A percentile compares a stretch with the other conserved stretches of the same genome.
Evolutionary conservation across 768 basidiomycete species (phyloP).

Genomic region (Russula ochroleuca): DNA sequence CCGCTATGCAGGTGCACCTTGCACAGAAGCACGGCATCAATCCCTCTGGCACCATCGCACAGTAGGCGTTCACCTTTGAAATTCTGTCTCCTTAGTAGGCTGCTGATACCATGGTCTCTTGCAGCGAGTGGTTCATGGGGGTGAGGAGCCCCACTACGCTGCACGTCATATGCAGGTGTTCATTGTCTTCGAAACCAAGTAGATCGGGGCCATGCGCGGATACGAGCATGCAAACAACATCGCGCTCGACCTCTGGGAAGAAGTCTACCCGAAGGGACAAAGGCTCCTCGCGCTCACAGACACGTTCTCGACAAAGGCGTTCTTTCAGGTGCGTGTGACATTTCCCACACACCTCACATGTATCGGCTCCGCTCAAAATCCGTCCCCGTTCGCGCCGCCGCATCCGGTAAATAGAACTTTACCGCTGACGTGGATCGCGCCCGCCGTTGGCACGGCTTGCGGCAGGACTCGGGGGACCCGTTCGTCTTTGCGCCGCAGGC

Average conservation of each 20-base stretch:
- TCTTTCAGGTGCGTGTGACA: constrained; percentile 60
- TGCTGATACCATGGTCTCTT: constrained; percentile 13
- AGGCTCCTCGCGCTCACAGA: constrained; percentile 83
- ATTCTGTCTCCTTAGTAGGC: not conserved
- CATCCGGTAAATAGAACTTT: constrained; percentile 49
- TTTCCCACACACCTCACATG: not conserved
- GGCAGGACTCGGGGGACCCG: constrained; percentile 95
- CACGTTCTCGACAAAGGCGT: constrained; percentile 85
- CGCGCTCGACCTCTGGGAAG: constrained; percentile 85
- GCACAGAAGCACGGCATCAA: constrained; percentile 65
- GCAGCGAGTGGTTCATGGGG: constrained; percentile 89
- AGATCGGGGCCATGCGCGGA: constrained; percentile 81
- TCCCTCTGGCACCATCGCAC: constrained; percentile 80
- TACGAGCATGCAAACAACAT: constrained; percentile 70
- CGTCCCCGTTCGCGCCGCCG: not conserved
- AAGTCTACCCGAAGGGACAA: constrained; percentile 53
- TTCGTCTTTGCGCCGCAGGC: constrained; percentile 72
- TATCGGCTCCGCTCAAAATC: not conserved
- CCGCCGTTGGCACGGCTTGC: constrained; percentile 69
- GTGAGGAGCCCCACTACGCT: constrained; percentile 39
- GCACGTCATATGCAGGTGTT: not conserved
- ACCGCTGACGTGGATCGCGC: constrained; percentile 53
- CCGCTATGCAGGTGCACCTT: constrained; percentile 61
- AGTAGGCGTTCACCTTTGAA: constrained; percentile 47
- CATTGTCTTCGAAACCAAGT: not conserved